A percentile compares a stretch with the other conserved stretches of the same genome.
phyloP scores from a whole-genome alignment of 257 asterid genomes.

The Primulina tabacum region DNA sequence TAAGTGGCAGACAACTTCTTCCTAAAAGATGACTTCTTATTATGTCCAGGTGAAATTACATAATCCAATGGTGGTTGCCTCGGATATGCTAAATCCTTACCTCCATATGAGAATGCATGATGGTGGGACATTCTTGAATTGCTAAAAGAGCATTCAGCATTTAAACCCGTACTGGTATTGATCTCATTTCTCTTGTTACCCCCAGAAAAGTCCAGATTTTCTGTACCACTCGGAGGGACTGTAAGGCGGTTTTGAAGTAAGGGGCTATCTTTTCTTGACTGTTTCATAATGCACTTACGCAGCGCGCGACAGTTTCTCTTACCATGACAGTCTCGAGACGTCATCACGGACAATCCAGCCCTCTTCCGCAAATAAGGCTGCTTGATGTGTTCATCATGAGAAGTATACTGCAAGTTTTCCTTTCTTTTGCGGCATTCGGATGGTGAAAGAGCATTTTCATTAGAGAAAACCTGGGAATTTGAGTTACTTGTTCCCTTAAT shows the following conservation, averaged over 20 bases:
- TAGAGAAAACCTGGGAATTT: slow-evolving; percentile 27
- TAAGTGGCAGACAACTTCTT: slow-evolving; percentile 39
- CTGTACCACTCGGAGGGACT: slow-evolving; percentile 28
- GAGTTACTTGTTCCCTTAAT: slow-evolving; percentile 32
- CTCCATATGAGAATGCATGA: slow-evolving; percentile 30
- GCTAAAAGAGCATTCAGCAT: slow-evolving; percentile 27
- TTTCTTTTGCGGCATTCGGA: slow-evolving; percentile 39
- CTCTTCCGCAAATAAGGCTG: slow-evolving; percentile 39
- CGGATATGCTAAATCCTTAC: slow-evolving; percentile 33
- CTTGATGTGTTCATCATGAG: slow-evolving; percentile 33
- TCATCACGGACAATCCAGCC: slow-evolving; percentile 30
- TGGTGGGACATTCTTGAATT: slow-evolving; percentile 29
- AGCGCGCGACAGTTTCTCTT: slow-evolving; percentile 31
- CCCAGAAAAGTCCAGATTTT: slow-evolving; percentile 27
- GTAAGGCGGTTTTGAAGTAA: slow-evolving; percentile 19
- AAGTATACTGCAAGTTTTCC: slow-evolving; percentile 31
- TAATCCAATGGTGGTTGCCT: slow-evolving; percentile 34
- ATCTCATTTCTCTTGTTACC: slow-evolving; percentile 34
- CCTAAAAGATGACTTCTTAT: slow-evolving; percentile 51
- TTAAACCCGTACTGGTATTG: slow-evolving; percentile 16
- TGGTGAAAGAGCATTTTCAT: slow-evolving; percentile 33
- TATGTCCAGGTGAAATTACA: slow-evolving; percentile 36
- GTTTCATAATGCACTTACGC: slow-evolving; percentile 36
- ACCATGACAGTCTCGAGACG: slow-evolving; percentile 24
- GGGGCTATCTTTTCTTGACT: slow-evolving; percentile 29